phyloP scores from a whole-genome alignment of 2,329 filamentous ascomycete species.

The Trichophyton simii region DNA sequence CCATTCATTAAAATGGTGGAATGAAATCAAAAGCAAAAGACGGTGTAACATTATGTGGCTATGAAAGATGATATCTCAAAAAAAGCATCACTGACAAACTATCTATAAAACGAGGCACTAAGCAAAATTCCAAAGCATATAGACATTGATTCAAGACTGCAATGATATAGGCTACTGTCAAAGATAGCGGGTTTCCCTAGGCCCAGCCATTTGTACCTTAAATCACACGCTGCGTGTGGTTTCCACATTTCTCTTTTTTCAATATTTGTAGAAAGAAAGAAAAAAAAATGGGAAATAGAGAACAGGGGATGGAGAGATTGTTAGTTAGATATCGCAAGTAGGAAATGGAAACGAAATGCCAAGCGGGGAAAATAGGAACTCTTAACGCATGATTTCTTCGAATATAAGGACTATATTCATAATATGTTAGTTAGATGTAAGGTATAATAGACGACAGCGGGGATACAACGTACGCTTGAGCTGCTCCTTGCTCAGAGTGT shows the following conservation, averaged over 20 bases:
- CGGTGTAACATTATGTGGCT: not conserved
- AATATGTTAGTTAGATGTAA: not conserved
- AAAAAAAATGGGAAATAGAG: not conserved
- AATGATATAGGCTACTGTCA: not conserved
- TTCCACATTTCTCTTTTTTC: not conserved
- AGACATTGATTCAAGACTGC: conserved; percentile 1
- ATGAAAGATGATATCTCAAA: not conserved
- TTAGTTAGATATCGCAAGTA: not conserved
- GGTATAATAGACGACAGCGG: not conserved
- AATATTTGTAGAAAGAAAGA: not conserved
- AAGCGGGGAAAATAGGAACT: not conserved
- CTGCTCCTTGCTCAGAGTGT: conserved; percentile 95
- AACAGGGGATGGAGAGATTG: not conserved
- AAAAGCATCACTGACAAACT: not conserved
- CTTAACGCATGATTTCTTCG: conserved; percentile 81
- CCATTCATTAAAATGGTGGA: too few relatives aligned
- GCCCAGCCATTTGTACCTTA: conserved; percentile 2
- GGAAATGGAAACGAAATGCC: too few relatives aligned
- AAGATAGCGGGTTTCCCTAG: not conserved
- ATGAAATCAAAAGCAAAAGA: not conserved
- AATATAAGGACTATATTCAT: conserved; percentile 61
- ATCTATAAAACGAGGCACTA: not conserved
- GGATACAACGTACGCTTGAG: conserved; percentile 56
- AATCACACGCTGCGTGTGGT: not conserved
- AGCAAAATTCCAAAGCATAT: not conserved